These are phyloP conservation scores for Colletotrichum noveboracense DNA, from an alignment of 2,329 filamentous ascomycete species.

Conservation along the genomic window DNA sequence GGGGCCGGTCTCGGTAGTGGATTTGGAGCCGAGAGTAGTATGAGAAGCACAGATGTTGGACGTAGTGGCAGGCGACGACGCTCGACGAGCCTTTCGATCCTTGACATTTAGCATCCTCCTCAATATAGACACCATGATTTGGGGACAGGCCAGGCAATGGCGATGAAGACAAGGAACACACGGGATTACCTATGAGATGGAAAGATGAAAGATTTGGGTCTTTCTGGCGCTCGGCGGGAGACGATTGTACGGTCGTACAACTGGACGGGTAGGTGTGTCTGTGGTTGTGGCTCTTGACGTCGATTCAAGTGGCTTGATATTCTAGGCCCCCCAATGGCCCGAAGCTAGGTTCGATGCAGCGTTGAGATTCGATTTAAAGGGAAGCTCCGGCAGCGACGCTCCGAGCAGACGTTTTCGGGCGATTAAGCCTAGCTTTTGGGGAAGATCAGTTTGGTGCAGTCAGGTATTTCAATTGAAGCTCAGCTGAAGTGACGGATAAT, in stretches of 20 bases:
- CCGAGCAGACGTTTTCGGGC: background rate
- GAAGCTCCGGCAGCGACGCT: background rate
- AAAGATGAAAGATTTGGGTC: background rate
- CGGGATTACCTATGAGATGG: background rate
- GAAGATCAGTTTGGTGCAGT: background rate
- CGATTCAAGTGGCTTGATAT: slow-evolving; percentile 10
- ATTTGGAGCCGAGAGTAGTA: background rate
- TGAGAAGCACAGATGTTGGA: background rate
- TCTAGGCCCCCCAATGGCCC: background rate
- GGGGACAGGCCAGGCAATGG: background rate
- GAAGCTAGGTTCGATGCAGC: background rate
- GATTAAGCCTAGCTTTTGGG: background rate
- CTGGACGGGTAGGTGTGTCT: background rate
- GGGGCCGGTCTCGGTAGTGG: background rate
- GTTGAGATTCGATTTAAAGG: background rate
- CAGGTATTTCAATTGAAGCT: background rate
- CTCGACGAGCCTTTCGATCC: background rate
- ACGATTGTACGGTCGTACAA: background rate
- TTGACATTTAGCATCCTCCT: slow-evolving; percentile 9
- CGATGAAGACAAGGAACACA: background rate
- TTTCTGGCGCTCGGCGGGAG: background rate
- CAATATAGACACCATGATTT: background rate
- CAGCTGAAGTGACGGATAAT: background rate
- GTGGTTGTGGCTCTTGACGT: slow-evolving; percentile 1
- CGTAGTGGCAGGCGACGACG: background rate